Evolutionary conservation across 208 protist genomes (phyloP).

Genomic region (Phytomonas francai): DNA sequence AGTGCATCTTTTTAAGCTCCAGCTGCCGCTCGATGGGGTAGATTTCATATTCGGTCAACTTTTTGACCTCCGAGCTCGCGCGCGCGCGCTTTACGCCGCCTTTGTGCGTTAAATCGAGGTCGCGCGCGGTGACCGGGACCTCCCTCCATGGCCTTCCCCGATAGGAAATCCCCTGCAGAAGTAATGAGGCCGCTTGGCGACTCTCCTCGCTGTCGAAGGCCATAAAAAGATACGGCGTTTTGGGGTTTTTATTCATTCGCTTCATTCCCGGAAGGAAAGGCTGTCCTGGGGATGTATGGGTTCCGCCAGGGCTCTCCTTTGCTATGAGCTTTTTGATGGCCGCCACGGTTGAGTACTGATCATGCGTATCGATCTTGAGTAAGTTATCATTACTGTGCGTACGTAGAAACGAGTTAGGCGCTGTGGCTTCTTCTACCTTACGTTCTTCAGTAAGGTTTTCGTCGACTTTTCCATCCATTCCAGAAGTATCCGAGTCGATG

Average conservation of each 20-base stretch:
- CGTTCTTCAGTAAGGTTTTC: not conserved
- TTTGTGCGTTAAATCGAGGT: conserved; percentile 75
- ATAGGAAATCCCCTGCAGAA: conserved; percentile 37
- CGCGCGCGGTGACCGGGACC: conserved; percentile 35
- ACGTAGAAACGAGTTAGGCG: conserved; percentile 19
- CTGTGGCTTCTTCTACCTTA: not conserved
- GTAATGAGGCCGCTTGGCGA: conserved; percentile 25
- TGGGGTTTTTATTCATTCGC: conserved; percentile 86
- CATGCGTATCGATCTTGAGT: conserved; percentile 84
- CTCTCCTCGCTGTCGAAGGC: conserved; percentile 66
- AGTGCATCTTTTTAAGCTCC: conserved; percentile 62
- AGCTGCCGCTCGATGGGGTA: conserved; percentile 70
- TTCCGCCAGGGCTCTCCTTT: conserved; percentile 17
- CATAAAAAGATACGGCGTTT: conserved; percentile 60
- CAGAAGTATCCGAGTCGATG: not conserved
- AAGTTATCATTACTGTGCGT: conserved; percentile 83
- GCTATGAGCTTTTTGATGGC: conserved; percentile 69
- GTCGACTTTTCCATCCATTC: not conserved
- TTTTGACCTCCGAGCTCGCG: conserved; percentile 18
- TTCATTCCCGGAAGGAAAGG: conserved; percentile 65
- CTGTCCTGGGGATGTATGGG: conserved; percentile 12
- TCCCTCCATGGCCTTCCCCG: conserved; percentile 56
- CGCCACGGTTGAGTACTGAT: conserved; percentile 69
- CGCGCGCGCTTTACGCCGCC: conserved; percentile 50
- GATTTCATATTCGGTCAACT: conserved; percentile 67